phyloP scores from a whole-genome alignment of 129 eudicot species.

The Flaveria ramosissima region DNA sequence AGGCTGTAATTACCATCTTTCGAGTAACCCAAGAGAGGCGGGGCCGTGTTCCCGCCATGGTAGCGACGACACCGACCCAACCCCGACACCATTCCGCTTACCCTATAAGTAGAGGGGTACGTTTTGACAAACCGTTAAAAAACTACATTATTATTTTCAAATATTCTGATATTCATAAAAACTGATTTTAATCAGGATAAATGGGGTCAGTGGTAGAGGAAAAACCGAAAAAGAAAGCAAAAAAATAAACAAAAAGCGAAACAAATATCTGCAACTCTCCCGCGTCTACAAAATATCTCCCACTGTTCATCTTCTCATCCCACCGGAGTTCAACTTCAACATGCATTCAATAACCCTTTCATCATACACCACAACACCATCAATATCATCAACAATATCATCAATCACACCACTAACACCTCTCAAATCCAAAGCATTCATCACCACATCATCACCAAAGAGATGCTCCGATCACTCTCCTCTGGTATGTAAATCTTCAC shows the following conservation, averaged over 20 bases:
- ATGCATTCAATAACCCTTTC: slow-evolving; percentile 41
- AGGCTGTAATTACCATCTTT: too few species aligned
- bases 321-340: slow-evolving; percentile 22
- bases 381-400: slow-evolving; percentile 28
- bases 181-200: slow-evolving; percentile 20
- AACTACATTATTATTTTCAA: background rate
- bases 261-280: background rate
- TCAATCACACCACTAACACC: slow-evolving; percentile 24
- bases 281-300: slow-evolving; percentile 17
- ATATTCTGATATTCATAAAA: background rate
- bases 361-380: slow-evolving; percentile 34
- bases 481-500: slow-evolving; percentile 44
- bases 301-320: slow-evolving; percentile 20
- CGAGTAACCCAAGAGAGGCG: too few species aligned
- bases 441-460: slow-evolving; percentile 14
- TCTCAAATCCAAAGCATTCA: slow-evolving; percentile 26
- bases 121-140: background rate
- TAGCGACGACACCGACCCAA: too few species aligned
- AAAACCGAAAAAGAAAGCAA: slow-evolving; percentile 1
- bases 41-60: too few species aligned
- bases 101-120: too few species aligned
- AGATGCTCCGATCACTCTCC: slow-evolving; percentile 15
- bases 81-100: too few species aligned
- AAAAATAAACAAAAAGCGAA: too few species aligned
- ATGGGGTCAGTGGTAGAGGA: slow-evolving; percentile 32